Conservation (phyloP, 495 filamentous ascomycete genomes). For the Tirmania nivea region DNA sequence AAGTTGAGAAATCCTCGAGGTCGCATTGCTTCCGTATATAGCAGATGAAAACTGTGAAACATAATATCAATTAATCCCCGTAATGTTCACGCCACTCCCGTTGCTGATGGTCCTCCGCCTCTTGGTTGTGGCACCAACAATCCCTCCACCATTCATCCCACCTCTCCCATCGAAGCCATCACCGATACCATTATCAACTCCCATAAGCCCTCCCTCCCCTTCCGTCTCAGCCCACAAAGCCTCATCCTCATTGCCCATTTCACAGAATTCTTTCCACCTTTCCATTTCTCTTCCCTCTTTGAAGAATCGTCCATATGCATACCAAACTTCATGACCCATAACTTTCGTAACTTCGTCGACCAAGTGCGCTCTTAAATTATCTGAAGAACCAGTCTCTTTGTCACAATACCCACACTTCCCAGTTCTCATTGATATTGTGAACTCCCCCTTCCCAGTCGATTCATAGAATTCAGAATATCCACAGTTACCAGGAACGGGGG, state of each 20-base stretch:
- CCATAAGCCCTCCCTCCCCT: background rate
- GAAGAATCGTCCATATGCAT: background rate
- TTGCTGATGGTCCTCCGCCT: background rate
- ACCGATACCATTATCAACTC: background rate
- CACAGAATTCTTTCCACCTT: background rate
- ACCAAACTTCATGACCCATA: background rate
- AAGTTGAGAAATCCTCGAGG: no score
- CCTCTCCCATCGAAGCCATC: background rate
- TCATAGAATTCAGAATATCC: background rate
- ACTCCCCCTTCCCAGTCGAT: background rate
- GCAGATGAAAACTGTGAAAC: no score
- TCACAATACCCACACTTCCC: background rate
- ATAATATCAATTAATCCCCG: background rate
- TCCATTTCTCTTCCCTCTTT: background rate
- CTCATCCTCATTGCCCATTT: background rate
- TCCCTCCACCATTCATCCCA: background rate
- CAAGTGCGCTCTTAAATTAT: background rate
- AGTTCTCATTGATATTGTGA: background rate
- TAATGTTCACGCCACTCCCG: background rate
- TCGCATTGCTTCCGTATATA: no score
- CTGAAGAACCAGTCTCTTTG: background rate
- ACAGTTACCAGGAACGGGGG: background rate
- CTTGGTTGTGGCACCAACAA: background rate
- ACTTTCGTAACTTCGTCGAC: background rate
- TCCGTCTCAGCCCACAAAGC: background rate